Base-by-base conservation (phyloP, 768 basidiomycete genomes). In the Suillus bovinus region DNA sequence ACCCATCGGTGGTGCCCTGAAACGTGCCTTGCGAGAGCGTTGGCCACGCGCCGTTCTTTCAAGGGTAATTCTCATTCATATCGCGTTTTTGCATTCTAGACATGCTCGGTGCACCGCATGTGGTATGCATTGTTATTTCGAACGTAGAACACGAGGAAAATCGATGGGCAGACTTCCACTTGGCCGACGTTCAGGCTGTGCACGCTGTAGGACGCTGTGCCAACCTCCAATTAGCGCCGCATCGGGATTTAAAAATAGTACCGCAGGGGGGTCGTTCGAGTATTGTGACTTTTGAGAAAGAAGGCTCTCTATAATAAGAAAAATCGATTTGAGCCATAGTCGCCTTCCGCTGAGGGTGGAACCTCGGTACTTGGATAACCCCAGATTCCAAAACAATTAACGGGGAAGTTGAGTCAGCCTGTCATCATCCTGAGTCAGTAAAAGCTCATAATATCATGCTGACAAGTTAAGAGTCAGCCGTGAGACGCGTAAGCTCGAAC, bases 111-210 rank as follows among this genome's bases (percentile, higher is more conserved):
- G 3, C 31, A 31, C 50, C 10, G 29, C 50, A 31, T 52, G 50
- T 31, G 29, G 20, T 31, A 1, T 20, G 55, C 38, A 39, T 56
- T 39, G 24, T 29, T 27, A 5, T 27, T 39, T 56, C 36, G 55
- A 27, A 56, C 55, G 55, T 24, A 27, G 24, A 38, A 56, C 55
- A 56, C 55, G 55, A 56, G 54, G 10, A 38, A 17, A 13, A 39
- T 39, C 17, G 11, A 27, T 38, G 1, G 22, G 8, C 24, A 3
- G 34, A 9, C 16, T 56, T 1, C 38, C 24, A 27, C 33, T 11
- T 34, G 16, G 22, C 10, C 36, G 24, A 38, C 55, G 16, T 55
- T 55, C n/a, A n/a, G n/a, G 24, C 55, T 39, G 36, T 39, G 54
- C 24, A 55, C 47, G 47, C 29, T 20, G 49, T 52, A 29, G 29